phyloP scores from a whole-genome alignment of 2,329 filamentous ascomycete species.

The Colletotrichum nymphaeae region DNA sequence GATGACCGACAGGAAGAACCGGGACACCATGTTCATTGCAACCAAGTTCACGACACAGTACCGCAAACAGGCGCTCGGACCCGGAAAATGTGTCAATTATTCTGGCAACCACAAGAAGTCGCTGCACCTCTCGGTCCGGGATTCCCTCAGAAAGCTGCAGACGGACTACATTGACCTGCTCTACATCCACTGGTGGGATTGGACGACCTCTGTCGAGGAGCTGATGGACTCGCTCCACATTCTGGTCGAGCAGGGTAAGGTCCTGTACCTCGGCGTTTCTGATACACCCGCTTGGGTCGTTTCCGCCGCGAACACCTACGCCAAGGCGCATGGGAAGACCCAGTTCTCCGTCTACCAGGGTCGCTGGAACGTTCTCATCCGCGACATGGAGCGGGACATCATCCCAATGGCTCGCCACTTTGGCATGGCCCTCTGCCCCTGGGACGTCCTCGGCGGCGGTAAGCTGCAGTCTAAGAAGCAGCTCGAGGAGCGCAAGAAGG shows the following conservation, averaged over 20 bases:
- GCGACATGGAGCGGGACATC: constrained; percentile 54
- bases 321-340: constrained; percentile 46
- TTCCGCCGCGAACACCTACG: constrained; percentile 51
- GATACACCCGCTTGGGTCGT: constrained; percentile 55
- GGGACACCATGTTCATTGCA: constrained; percentile 65
- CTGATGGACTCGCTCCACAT: constrained; percentile 55
- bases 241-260: constrained; percentile 53
- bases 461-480: constrained; percentile 56
- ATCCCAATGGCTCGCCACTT: constrained; percentile 54
- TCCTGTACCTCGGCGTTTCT: constrained; percentile 54
- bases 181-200: constrained; percentile 59
- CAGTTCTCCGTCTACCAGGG: constrained; percentile 54
- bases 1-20: constrained; percentile 59
- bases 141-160: constrained; percentile 57
- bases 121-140: constrained; percentile 54
- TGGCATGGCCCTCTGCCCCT: constrained; percentile 67
- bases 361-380: constrained; percentile 47
- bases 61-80: constrained; percentile 47
- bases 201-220: constrained; percentile 53
- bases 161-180: constrained; percentile 58
- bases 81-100: constrained; percentile 52
- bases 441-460: constrained; percentile 68
- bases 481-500: constrained; percentile 43
- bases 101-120: constrained; percentile 55
- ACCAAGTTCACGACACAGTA: constrained; percentile 68